Evolutionary conservation across 2,329 filamentous ascomycete species (phyloP).

Genomic region (Beauveria sp.): DNA sequence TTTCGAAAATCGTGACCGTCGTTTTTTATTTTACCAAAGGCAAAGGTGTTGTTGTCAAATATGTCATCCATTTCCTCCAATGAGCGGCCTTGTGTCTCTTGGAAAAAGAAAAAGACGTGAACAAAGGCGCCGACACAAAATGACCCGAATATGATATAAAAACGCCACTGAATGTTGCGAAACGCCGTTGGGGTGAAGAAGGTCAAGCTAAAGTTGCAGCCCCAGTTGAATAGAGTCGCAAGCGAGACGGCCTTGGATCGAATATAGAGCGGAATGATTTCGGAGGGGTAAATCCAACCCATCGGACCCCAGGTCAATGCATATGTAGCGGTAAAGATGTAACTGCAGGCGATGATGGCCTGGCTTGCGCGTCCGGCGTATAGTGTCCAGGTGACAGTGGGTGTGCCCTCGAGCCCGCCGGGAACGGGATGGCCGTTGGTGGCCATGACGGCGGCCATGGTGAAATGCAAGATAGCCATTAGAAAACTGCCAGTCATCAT

Average conservation of each 20-base stretch:
- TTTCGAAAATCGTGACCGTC: constrained; percentile 5
- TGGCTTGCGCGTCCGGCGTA: constrained; percentile 39
- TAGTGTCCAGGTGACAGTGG: constrained; percentile 16
- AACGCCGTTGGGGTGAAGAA: constrained; percentile 26
- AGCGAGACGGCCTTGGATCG: constrained; percentile 38
- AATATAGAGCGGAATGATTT: constrained; percentile 35
- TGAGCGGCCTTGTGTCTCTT: constrained; percentile 12
- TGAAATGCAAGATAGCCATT: constrained; percentile 50
- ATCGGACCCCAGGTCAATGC: constrained; percentile 35
- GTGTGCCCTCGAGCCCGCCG: constrained; percentile 35
- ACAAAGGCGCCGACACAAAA: constrained; percentile 11
- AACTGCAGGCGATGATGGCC: constrained; percentile 56
- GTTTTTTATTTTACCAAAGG: constrained; percentile 13
- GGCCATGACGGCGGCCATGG: constrained; percentile 41
- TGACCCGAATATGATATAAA: constrained; percentile 17
- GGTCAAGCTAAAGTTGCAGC: constrained; percentile 26
- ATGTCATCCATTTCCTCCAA: constrained; percentile 15
- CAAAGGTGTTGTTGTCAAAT: constrained; percentile 14
- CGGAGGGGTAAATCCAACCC: constrained; percentile 41
- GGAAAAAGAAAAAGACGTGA: constrained; percentile 15
- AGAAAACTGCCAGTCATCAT: constrained; percentile 55
- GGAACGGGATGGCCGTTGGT: constrained; percentile 33
- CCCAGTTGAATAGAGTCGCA: constrained; percentile 30
- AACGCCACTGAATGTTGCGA: constrained; percentile 18
- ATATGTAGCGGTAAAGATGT: constrained; percentile 47